Percentiles rank a stretch among this genome's conserved stretches.
These are phyloP conservation scores for Trichocladium uniseriatum DNA, from an alignment of 495 filamentous ascomycete genomes.

Conservation along the genomic window DNA sequence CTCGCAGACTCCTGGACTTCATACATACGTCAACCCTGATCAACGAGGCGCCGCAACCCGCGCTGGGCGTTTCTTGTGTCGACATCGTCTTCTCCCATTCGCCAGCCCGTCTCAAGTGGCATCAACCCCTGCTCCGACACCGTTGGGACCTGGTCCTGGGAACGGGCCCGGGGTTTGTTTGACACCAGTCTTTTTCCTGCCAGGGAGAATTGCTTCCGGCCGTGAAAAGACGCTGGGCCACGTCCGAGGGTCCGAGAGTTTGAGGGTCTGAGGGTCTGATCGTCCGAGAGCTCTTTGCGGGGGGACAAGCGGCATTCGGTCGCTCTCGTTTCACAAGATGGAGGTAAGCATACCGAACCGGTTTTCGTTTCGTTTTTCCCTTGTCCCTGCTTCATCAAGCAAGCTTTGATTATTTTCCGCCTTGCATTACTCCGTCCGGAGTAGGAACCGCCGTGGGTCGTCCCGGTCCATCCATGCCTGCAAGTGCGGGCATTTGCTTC, in stretches of 20 bases:
- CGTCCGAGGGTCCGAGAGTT: no score
- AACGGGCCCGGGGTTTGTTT: constrained; percentile 2
- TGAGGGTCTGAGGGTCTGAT: no score
- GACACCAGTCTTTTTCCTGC: constrained; percentile 6
- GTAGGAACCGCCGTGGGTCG: no score
- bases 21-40: no score
- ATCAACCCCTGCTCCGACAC: background rate
- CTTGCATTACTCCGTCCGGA: background rate
- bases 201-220: constrained; percentile 2
- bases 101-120: background rate
- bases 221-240: background rate
- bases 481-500: background rate
- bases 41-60: no score
- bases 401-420: background rate
- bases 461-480: background rate
- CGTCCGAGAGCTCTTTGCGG: background rate
- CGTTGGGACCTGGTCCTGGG: constrained; percentile 1
- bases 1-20: no score
- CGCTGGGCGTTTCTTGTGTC: background rate
- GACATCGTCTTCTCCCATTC: constrained; percentile 1
- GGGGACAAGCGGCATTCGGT: background rate
- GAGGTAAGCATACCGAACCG: constrained; percentile 7
- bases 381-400: no score
- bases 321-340: constrained; percentile 9
- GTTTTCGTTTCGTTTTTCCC: background rate